A percentile compares a stretch with the other conserved stretches of the same genome.
These are phyloP conservation scores for Aspergillus tubingensis DNA, from an alignment of 2,329 filamentous ascomycete species.

Conservation along the genomic window DNA sequence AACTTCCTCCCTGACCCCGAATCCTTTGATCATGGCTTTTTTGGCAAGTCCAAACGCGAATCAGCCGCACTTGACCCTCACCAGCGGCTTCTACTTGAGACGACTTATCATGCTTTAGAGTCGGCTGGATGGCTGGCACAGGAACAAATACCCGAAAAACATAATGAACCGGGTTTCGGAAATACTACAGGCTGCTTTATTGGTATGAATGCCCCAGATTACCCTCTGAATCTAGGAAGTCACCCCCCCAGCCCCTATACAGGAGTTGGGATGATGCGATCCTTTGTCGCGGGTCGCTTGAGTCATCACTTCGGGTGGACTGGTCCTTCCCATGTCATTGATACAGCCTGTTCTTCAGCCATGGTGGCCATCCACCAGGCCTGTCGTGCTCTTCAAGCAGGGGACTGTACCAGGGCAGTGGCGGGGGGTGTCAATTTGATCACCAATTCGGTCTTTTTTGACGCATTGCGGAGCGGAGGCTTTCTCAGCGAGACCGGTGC, in stretches of 20 bases:
- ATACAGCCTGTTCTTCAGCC: neutral
- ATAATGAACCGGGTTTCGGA: neutral
- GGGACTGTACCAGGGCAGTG: neutral
- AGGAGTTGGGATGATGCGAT: neutral
- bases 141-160: neutral
- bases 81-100: neutral
- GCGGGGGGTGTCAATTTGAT: neutral
- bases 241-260: neutral
- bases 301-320: neutral
- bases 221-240: neutral
- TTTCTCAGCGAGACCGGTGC: neutral
- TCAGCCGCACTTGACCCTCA: neutral
- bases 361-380: neutral
- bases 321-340: neutral
- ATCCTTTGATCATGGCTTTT: neutral
- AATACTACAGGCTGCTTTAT: neutral
- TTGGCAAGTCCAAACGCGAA: neutral
- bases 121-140: neutral
- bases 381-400: neutral
- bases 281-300: neutral
- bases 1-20: neutral
- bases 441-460: neutral
- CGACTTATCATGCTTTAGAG: neutral
- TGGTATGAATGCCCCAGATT: neutral
- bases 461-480: neutral